These are phyloP conservation scores for Usnea hakonensis DNA, from an alignment of 495 filamentous ascomycete genomes.

Conservation along the genomic window DNA sequence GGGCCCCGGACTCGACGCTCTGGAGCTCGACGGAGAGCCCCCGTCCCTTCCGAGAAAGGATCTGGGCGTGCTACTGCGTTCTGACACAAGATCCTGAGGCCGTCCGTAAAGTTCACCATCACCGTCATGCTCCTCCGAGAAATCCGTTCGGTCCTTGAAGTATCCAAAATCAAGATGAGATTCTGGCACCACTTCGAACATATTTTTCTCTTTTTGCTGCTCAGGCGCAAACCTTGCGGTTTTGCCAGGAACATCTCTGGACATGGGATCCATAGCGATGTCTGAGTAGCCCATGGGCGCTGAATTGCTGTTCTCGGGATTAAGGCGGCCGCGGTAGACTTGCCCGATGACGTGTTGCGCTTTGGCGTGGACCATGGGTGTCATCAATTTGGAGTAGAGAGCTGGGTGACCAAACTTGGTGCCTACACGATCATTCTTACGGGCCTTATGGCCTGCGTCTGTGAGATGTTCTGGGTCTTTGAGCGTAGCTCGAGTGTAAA, in stretches of 20 bases:
- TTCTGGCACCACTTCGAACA: constrained; percentile 85
- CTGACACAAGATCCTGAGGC: constrained; percentile 53
- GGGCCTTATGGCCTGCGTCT: constrained; percentile 42
- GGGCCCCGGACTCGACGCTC: constrained; percentile 41
- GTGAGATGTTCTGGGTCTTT: constrained; percentile 51
- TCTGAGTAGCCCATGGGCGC: constrained; percentile 48
- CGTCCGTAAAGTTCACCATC: constrained; percentile 60
- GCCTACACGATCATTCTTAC: constrained; percentile 61
- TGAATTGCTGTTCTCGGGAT: constrained; percentile 52
- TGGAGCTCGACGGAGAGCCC: constrained; percentile 33
- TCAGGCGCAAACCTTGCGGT: constrained; percentile 35
- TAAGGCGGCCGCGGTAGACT: constrained; percentile 71
- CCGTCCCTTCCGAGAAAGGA: constrained; percentile 41
- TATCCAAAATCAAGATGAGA: constrained; percentile 86
- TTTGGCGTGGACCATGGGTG: constrained; percentile 91
- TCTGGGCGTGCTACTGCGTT: constrained; percentile 60
- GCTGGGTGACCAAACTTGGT: constrained; percentile 86
- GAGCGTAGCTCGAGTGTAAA: constrained; percentile 57
- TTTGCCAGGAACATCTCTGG: constrained; percentile 66
- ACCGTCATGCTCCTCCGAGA: constrained; percentile 78
- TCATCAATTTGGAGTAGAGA: constrained; percentile 79
- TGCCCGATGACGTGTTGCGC: constrained; percentile 72
- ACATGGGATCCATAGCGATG: constrained; percentile 71
- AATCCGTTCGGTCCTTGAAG: constrained; percentile 83
- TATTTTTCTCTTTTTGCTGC: constrained; percentile 8